A percentile compares a stretch with the other conserved stretches of the same genome.
phyloP scores from a whole-genome alignment of 1,139 yeast species.

The Suhomyces bokatorum region DNA sequence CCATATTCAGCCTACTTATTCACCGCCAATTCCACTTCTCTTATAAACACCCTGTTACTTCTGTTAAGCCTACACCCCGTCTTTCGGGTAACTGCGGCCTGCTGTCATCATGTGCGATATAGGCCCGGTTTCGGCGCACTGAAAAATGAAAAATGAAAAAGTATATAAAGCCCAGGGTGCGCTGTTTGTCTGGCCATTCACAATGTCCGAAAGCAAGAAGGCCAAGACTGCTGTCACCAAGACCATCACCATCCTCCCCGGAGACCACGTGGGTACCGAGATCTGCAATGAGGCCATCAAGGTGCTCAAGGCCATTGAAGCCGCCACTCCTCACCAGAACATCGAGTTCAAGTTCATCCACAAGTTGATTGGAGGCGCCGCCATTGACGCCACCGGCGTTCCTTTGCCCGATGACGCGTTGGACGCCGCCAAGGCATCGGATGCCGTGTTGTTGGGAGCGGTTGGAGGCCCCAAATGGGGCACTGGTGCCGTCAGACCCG shows the following conservation, averaged over 20 bases:
- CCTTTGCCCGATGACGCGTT: conserved; percentile 90
- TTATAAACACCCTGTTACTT: no score
- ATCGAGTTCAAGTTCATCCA: conserved; percentile 73
- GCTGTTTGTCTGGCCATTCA: neutral
- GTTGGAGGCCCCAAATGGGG: conserved; percentile 99
- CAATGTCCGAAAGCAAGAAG: conserved; percentile 9
- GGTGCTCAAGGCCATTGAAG: conserved; percentile 76
- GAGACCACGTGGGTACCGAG: conserved; percentile 96
- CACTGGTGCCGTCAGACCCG: conserved; percentile 91
- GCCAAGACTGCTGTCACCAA: conserved; percentile 36
- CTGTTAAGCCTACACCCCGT: no score
- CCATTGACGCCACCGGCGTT: conserved; percentile 92
- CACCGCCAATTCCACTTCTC: no score
- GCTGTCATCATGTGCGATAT: neutral
- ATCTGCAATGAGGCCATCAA: conserved; percentile 87
- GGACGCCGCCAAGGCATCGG: conserved; percentile 81
- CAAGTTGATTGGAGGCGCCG: conserved; percentile 96
- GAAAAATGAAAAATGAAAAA: conserved; percentile 5
- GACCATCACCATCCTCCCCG: conserved; percentile 84
- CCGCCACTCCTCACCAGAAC: conserved; percentile 52
- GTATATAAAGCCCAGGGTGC: neutral
- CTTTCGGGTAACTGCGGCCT: neutral
- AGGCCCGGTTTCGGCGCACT: conserved; percentile 4
- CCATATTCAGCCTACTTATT: no score
- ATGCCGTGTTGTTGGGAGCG: conserved; percentile 94